A percentile compares a stretch with the other conserved stretches of the same genome.
These are phyloP conservation scores for Helotiales sp. DNA, from an alignment of 2,329 filamentous ascomycete genomes.

Conservation along the genomic window DNA sequence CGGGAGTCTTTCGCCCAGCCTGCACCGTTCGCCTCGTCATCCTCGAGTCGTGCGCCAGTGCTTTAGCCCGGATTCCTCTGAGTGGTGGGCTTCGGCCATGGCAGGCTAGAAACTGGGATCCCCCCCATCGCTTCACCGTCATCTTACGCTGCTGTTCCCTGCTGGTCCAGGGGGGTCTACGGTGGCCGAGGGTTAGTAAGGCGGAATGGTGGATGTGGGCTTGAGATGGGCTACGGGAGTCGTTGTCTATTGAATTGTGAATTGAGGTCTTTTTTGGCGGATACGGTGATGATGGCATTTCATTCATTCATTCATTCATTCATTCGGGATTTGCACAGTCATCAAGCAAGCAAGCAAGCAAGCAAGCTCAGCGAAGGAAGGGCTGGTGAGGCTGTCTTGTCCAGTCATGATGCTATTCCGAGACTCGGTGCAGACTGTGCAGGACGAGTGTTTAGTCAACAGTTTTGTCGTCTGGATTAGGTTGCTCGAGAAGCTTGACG, in stretches of 20 bases:
- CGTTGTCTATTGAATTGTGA: neutral
- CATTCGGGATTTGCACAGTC: neutral
- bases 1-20: neutral
- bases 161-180: neutral
- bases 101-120: neutral
- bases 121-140: conserved; percentile 11
- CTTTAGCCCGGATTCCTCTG: neutral
- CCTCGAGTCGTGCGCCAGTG: conserved; percentile 8
- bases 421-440: neutral
- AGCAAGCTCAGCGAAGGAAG: neutral
- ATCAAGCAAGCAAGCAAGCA: too few species aligned
- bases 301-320: too few species aligned
- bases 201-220: neutral
- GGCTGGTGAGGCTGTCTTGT: neutral
- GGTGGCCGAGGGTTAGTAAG: neutral
- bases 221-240: neutral
- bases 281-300: too few species aligned
- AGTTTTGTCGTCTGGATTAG: neutral
- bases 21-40: conserved; percentile 8
- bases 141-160: conserved; percentile 10
- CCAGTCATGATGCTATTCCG: neutral
- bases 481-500: too few species aligned
- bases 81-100: neutral
- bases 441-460: neutral
- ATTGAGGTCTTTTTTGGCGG: too few species aligned